Evolutionary conservation across 345 rosid genomes (phyloP), one percentile per base, ranked within the genome.

Genomic region (Brassica nigra): DNA sequence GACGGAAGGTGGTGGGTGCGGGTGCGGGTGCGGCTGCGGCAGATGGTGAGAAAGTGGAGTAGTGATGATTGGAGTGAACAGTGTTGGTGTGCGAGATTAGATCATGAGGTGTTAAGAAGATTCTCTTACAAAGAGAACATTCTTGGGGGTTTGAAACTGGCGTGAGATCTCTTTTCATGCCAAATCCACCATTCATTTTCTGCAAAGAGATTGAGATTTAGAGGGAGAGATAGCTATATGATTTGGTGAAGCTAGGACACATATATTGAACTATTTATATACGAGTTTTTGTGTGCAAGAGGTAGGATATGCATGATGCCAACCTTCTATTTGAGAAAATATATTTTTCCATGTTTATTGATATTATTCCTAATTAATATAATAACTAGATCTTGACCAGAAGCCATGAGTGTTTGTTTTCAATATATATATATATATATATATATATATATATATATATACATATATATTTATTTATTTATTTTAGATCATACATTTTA

Each of bases 181-280:
- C 63, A 74, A 47, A 74, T 8, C 70, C 78, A 75, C 71, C 59
- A 12, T 18, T 34, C 78, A 75, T 73, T 29, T 29, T 73, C 33
- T 20, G 3, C 52, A 31, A 55, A 52, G 11, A 54, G 47, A 33
- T 3, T 23, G 44, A 72, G 58, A 52, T 54, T 27, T 59, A 33
- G 42, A 49, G 44, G 16, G 30, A 67, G 44, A 39, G 59, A 75
- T 52, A 23, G 8, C 29, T 6, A 28, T 65, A 18, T 44, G 66
- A 37, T 20, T 54, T 67, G 54, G 20, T 44, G 20, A 58, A 42
- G 55, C 39, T 15, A 73, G 57, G 44, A 47, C 68, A 59, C 65
- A 47, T 74, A 33, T 68, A 79, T 47, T 12, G 4, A 52, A n/a
- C 23, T 64, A 78, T 75, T 62, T 80, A 80, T 80, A 74, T 49